A percentile compares a stretch with the other conserved stretches of the same genome.
phyloP scores from a whole-genome alignment of 352 stramenopile genomes.

The Phytophthora sojae region DNA sequence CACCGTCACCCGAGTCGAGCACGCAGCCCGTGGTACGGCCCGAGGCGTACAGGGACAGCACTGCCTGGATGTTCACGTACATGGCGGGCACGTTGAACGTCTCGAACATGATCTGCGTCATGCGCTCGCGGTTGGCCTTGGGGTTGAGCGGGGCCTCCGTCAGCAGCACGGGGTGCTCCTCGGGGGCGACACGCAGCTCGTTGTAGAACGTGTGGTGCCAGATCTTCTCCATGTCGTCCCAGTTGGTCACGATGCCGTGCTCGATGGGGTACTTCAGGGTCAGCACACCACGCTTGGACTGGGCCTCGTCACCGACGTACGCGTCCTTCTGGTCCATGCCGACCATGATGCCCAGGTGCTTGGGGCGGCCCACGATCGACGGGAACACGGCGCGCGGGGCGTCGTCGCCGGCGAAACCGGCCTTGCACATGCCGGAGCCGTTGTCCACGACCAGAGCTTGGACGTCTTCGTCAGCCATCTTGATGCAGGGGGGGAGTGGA shows the following conservation, averaged over 20 bases:
- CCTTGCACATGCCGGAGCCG: constrained; percentile 99
- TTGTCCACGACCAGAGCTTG: constrained; percentile 95
- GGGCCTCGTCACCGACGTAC: constrained; percentile 94
- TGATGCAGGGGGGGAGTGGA: constrained; percentile 12
- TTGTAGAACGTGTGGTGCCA: constrained; percentile 99
- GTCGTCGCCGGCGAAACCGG: constrained; percentile 97
- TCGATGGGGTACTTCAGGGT: constrained; percentile 98
- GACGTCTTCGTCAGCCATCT: constrained; percentile 75
- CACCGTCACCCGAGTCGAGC: constrained; percentile 94
- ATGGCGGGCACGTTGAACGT: constrained; percentile 94
- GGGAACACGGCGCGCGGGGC: constrained; percentile 97
- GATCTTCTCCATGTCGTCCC: constrained; percentile 99
- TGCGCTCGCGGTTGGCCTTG: constrained; percentile 92
- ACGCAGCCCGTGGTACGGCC: constrained; percentile 96
- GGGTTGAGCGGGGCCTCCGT: constrained; percentile 96
- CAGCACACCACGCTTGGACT: constrained; percentile 94
- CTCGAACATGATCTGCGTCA: constrained; percentile 98
- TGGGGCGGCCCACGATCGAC: constrained; percentile 95
- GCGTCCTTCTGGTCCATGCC: constrained; percentile 97
- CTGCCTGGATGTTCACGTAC: constrained; percentile 95
- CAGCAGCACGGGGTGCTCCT: constrained; percentile 97
- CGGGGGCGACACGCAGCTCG: constrained; percentile 93
- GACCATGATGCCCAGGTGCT: constrained; percentile 97
- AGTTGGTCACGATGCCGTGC: constrained; percentile 99
- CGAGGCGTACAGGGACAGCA: constrained; percentile 95